Percentiles rank a stretch among this genome's conserved stretches.
phyloP scores from a whole-genome alignment of 306 rosid genomes.

The Adenanthera pavonina region DNA sequence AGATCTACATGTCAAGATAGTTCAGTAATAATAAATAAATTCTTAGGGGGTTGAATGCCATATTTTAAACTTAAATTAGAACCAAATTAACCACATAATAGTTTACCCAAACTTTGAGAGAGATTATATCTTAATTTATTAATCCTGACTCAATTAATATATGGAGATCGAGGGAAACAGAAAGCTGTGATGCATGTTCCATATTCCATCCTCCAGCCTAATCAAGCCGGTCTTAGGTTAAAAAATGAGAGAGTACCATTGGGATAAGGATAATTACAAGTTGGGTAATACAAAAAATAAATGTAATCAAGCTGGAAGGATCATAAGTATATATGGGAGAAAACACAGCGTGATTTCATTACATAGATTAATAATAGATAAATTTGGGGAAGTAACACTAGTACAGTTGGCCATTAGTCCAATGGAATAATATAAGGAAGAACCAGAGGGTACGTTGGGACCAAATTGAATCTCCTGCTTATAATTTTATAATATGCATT shows the following conservation, averaged over 20 bases:
- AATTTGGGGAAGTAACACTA: neutral
- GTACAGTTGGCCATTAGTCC: conserved; percentile 49
- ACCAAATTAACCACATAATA: no score
- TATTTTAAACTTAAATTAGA: no score
- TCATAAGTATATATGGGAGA: neutral
- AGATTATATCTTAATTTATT: no score
- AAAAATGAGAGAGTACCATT: neutral
- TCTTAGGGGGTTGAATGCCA: neutral
- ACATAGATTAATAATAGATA: conserved; percentile 14
- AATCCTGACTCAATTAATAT: neutral
- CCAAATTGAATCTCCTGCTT: no score
- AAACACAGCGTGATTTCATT: no score
- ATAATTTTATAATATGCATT: no score
- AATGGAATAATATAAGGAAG: conserved; percentile 33
- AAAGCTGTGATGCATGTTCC: neutral
- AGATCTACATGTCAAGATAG: neutral
- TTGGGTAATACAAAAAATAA: neutral
- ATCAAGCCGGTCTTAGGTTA: conserved; percentile 28
- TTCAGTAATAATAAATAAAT: neutral
- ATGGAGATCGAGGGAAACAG: neutral
- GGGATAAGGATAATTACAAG: conserved; percentile 3
- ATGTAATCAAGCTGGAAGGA: neutral
- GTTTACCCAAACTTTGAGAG: neutral
- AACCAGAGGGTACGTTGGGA: no score
- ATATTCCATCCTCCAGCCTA: conserved; percentile 39